Base-by-base conservation (phyloP, 1,284 basidiomycete genomes). In the Cutaneotrichosporon daszewskae region DNA sequence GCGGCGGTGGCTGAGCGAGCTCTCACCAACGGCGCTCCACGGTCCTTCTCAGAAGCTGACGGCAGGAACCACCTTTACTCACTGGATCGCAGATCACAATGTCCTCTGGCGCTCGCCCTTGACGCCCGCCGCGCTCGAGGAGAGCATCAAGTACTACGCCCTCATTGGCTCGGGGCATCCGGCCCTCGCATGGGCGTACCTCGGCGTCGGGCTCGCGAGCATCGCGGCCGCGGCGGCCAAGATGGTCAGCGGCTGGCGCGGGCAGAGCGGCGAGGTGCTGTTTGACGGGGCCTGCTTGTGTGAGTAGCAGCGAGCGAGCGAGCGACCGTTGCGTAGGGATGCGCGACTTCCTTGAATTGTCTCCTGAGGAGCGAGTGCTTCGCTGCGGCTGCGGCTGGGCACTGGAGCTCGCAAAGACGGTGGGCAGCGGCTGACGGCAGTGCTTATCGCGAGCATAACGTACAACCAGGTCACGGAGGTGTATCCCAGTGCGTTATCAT, bases 11-110 rank as follows among this genome's bases (percentile, higher is more conserved):
- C 28, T 31, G 8, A 16, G 28, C 28, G 26, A 27, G 26, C 8
- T n/a, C n/a, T n/a, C n/a, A n/a, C n/a, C n/a, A n/a, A n/a, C n/a
- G n/a, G 9, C 9, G 26, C 26, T 9, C 9, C 14, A 27, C 14
- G 8, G 26, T 9, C 14, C 8, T 27, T 8, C 8, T 8, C 26
- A 27, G 7, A 22, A 3, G 26, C 38, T 41, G 18, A 41, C 39
- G 12, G 18, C 49, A 69, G 67, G 67, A 13, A 68, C 67, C 7
- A 69, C 67, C 3, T 69, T 68, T 40, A 61, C 65, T 11, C 65
- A 68, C 50, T 69, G 67, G 67, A 66, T 69, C 34, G 67, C 60
- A 11, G 67, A 69, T 41, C 67, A 69, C 50, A 62, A 68, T 43
- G 61, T 68, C 13, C 56, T 69, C n/a, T 69, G 67, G 67, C 53